Percentiles rank a stretch among this genome's conserved stretches.
Evolutionary conservation across 768 basidiomycete species (phyloP).

Genomic region (Gloeopeniophorella convolvens): DNA sequence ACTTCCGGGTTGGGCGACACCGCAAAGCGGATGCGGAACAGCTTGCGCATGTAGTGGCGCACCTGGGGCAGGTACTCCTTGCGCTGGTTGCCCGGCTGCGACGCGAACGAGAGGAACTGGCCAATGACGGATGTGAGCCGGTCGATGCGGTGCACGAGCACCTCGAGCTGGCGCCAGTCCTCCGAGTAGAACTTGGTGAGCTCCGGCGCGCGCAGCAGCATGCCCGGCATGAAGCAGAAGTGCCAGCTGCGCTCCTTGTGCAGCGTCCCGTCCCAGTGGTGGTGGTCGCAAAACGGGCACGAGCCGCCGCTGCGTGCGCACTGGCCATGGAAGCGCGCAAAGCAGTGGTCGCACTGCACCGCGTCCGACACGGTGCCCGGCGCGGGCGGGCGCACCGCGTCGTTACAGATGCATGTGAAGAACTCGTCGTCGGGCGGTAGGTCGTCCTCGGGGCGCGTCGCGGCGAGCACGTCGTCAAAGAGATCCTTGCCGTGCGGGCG

Average conservation of each 20-base stretch:
- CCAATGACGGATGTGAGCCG: conserved; percentile 69
- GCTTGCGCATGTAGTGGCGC: conserved; percentile 85
- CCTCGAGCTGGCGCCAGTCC: conserved; percentile 74
- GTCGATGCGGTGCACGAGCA: conserved; percentile 74
- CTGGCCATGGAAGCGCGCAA: conserved; percentile 77
- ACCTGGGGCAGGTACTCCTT: conserved; percentile 74
- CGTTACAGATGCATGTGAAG: conserved; percentile 77
- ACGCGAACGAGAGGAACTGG: conserved; percentile 70
- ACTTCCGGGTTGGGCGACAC: conserved; percentile 76
- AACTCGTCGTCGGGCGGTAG: conserved; percentile 73
- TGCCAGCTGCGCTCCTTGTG: conserved; percentile 80
- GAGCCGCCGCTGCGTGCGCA: conserved; percentile 87
- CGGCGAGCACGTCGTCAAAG: conserved; percentile 68
- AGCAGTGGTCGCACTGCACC: conserved; percentile 87
- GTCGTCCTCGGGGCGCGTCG: conserved; percentile 73
- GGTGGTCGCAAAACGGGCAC: conserved; percentile 87
- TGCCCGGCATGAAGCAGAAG: conserved; percentile 69
- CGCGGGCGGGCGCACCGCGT: conserved; percentile 73
- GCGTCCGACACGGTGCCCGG: conserved; percentile 71
- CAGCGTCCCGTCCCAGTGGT: conserved; percentile 85
- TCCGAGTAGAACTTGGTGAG: conserved; percentile 73
- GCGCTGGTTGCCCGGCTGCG: conserved; percentile 64
- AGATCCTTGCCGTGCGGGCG: conserved; percentile 57
- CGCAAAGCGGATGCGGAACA: conserved; percentile 86
- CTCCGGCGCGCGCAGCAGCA: conserved; percentile 68